These are phyloP conservation scores for Maudiozyma humilis DNA, from an alignment of 1,139 yeast genomes.

Conservation along the genomic window DNA sequence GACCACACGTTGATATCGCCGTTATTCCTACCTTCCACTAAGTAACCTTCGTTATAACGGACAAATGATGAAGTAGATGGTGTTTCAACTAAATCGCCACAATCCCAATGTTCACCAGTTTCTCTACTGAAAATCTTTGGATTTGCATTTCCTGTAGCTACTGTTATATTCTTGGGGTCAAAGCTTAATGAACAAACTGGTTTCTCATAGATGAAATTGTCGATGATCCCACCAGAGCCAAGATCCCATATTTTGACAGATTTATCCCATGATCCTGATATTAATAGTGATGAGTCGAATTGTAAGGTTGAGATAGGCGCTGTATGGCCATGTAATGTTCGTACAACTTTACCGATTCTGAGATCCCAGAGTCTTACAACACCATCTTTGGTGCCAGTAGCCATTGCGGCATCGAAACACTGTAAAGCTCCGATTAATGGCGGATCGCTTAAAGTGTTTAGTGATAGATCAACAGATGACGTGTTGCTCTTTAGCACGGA, in stretches of 20 bases:
- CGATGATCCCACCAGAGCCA: constrained; percentile 53
- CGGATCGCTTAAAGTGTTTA: constrained; percentile 4
- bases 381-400: constrained; percentile 73
- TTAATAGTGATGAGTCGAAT: constrained; percentile 55
- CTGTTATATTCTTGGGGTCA: constrained; percentile 46
- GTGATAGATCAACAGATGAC: constrained; percentile 2
- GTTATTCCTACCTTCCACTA: constrained; percentile 52
- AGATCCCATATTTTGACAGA: constrained; percentile 67
- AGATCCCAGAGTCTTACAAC: constrained; percentile 69
- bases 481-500: constrained; percentile 6
- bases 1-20: constrained; percentile 61
- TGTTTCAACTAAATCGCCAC: constrained; percentile 37
- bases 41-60: constrained; percentile 50
- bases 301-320: constrained; percentile 61
- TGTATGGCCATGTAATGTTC: constrained; percentile 62
- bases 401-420: constrained; percentile 62
- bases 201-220: constrained; percentile 49
- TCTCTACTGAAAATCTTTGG: constrained; percentile 43
- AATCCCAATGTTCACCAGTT: constrained; percentile 43
- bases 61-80: constrained; percentile 26
- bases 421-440: constrained; percentile 31
- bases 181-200: constrained; percentile 48
- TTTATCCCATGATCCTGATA: constrained; percentile 59
- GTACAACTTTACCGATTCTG: constrained; percentile 57
- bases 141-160: constrained; percentile 36